Evolutionary conservation across 306 rosid species (phyloP), one percentile per base, ranked within the genome.

Genomic region (Inga laurina): DNA sequence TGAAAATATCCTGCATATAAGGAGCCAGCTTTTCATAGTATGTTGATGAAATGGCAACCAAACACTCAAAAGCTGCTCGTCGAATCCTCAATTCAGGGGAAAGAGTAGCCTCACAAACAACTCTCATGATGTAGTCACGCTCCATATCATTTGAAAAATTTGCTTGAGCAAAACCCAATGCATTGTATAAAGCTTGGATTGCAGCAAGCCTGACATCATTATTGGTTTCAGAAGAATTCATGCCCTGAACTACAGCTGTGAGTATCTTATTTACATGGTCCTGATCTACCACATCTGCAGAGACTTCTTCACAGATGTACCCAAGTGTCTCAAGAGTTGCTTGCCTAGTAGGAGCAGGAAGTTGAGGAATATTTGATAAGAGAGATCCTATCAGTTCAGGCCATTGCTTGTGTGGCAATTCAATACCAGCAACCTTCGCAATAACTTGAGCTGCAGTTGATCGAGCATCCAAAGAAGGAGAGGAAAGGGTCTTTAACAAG

Each of bases 321-420:
- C 98, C 98, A 87, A 95, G 97, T 68, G 97, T 91, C 85, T 95
- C 98, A 71, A 95, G 96, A 44, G 97, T 93, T 57, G 98, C 95
- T 84, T 95, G 98, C 83, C 88, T 93, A 5, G 96, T 88, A 76
- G 88, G 91, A 43, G 92, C 87, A 10, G 97, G 93, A 84, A 90
- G 95, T 81, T 93, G 98, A 65, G 90, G 93, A 77, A 83, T 85
- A 79, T 88, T 95, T 14, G 94, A 87, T 90, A 95, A 82, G 35
- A 95, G 90, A 8, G 93, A 83, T 73, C 84, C 97, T 21, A 95
- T 85, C 88, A 95, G 85, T 68, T 95, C 98, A 61, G 98, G 98
- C 98, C 97, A 93, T 39, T 93, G 97, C 83, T 91, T 93, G 75
- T 91, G 94, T 4, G 98, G 98, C 89, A 95, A 81, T 87, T 95